These are phyloP conservation scores for Paecilomyces niveus DNA, from an alignment of 2,329 filamentous ascomycete genomes.

Conservation along the genomic window DNA sequence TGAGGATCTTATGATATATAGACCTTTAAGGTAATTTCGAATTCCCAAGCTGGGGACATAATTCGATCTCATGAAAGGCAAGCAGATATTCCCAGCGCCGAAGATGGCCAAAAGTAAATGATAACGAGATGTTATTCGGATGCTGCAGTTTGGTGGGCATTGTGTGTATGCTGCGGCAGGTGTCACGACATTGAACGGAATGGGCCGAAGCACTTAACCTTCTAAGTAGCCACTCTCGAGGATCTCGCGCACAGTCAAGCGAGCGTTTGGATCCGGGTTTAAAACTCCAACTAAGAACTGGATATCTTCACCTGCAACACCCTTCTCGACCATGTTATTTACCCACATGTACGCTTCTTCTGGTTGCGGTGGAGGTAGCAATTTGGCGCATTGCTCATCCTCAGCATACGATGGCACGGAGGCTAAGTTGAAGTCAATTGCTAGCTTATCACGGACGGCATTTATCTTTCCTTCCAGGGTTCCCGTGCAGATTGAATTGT, in stretches of 20 bases:
- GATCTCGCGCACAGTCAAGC: slow-evolving; percentile 9
- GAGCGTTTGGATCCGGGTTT: slow-evolving; percentile 8
- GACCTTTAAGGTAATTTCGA: too few relatives aligned
- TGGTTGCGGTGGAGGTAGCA: slow-evolving; percentile 9
- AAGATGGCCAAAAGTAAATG: too few relatives aligned
- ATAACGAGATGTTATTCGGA: too few relatives aligned
- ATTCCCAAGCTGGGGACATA: too few relatives aligned
- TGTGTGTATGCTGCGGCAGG: too few relatives aligned
- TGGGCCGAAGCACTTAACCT: neutral
- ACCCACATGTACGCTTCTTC: slow-evolving; percentile 13
- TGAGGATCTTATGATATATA: too few relatives aligned
- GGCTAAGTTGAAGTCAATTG: slow-evolving; percentile 10
- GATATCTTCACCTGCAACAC: slow-evolving; percentile 12
- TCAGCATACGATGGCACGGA: slow-evolving; percentile 9
- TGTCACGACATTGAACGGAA: too few relatives aligned
- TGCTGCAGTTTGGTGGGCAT: too few relatives aligned
- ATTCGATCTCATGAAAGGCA: too few relatives aligned
- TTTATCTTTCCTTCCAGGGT: slow-evolving; percentile 7
- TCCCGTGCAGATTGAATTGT: slow-evolving; percentile 7
- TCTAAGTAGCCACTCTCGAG: slow-evolving; percentile 11
- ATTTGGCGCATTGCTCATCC: slow-evolving; percentile 6
- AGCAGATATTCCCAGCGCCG: too few relatives aligned
- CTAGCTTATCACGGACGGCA: slow-evolving; percentile 6
- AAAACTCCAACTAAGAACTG: slow-evolving; percentile 10
- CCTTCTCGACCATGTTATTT: slow-evolving; percentile 12